phyloP scores from a whole-genome alignment of 768 basidiomycete species.

The Suillus subluteus region DNA sequence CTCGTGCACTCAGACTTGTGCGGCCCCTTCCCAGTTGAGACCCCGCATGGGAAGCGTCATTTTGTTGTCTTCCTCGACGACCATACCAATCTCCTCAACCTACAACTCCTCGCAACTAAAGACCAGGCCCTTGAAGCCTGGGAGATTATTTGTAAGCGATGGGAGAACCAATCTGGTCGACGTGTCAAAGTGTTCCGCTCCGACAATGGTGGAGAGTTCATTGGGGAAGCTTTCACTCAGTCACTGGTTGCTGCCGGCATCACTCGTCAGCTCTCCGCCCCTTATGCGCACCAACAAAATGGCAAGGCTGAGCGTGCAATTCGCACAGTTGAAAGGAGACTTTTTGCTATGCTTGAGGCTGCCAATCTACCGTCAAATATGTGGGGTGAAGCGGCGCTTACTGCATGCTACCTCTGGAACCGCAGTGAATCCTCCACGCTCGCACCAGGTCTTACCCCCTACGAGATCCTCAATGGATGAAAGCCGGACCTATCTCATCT shows the following conservation, averaged over 20 bases:
- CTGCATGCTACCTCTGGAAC: too few species aligned
- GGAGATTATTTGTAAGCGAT: too few species aligned
- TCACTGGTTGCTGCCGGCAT: background rate
- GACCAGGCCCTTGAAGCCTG: too few species aligned
- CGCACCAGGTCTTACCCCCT: rapidly evolving
- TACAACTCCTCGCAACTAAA: too few species aligned
- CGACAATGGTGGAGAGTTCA: background rate
- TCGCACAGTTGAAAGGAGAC: background rate
- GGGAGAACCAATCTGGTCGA: background rate
- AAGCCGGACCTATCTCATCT: too few species aligned
- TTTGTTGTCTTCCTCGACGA: too few species aligned
- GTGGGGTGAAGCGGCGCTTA: too few species aligned
- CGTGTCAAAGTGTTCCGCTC: background rate
- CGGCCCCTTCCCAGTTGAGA: too few species aligned
- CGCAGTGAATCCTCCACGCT: too few species aligned
- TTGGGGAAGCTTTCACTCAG: background rate
- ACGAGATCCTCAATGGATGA: rapidly evolving
- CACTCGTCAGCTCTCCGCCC: background rate
- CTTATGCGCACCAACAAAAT: background rate
- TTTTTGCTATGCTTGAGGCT: background rate
- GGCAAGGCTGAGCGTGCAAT: background rate
- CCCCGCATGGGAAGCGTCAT: too few species aligned
- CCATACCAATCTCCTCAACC: too few species aligned
- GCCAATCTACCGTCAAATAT: rapidly evolving
- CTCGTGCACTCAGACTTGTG: too few species aligned